Conservation (phyloP, 345 rosid genomes). For the Lepidium africanum region DNA sequence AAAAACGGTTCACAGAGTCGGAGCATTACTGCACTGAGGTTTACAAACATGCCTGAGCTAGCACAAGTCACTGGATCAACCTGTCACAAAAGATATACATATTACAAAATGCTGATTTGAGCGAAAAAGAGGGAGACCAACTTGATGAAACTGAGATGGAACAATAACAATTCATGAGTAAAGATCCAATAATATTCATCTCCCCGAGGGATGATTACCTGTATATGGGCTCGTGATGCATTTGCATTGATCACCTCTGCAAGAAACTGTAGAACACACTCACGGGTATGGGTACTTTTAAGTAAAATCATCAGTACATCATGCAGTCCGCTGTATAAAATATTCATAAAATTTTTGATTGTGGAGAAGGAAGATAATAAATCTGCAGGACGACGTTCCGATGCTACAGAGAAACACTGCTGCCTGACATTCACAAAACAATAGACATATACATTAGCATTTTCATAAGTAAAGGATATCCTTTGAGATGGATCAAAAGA, state of each 20-base stretch:
- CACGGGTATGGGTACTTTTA: conserved; percentile 65
- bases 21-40: conserved; percentile 96
- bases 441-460: not conserved
- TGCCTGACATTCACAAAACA: conserved; percentile 48
- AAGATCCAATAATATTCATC: not conserved
- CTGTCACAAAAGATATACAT: conserved; percentile 38
- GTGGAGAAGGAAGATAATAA: conserved; percentile 81
- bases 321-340: conserved; percentile 56
- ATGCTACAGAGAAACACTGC: conserved; percentile 90
- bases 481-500: not conserved
- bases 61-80: conserved; percentile 94
- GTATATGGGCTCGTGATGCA: conserved; percentile 79
- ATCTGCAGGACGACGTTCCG: conserved; percentile 75
- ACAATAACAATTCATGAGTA: not conserved
- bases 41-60: conserved; percentile 96
- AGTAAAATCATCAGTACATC: conserved; percentile 68
- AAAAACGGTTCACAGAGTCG: conserved; percentile 86
- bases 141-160: not conserved
- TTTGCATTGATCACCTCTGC: conserved; percentile 94
- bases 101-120: not conserved
- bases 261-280: conserved; percentile 82
- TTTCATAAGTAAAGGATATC: not conserved
- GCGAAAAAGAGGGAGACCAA: not conserved
- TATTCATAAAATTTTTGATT: conserved; percentile 71
- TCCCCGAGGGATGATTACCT: conserved; percentile 36